A percentile compares a stretch with the other conserved stretches of the same genome.
phyloP scores from a whole-genome alignment of 352 stramenopile genomes.

The Globisporangium spiculum region DNA sequence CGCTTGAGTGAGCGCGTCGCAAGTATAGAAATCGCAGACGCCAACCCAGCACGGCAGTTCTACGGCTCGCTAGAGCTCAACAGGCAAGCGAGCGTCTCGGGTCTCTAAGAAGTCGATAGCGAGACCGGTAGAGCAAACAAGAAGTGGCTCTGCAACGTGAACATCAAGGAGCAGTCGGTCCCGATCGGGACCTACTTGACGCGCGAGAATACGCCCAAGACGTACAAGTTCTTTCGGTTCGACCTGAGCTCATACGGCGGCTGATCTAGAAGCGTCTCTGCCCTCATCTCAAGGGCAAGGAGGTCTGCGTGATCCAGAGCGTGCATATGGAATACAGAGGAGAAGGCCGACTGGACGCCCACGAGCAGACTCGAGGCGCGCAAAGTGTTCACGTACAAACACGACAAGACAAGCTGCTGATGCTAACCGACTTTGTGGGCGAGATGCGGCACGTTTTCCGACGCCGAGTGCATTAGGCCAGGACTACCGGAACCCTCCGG shows the following conservation, averaged over 20 bases:
- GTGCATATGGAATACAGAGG: background rate
- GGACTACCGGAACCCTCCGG: slow-evolving; percentile 24
- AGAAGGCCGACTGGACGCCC: slow-evolving; percentile 30
- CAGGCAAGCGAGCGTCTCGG: slow-evolving; percentile 26
- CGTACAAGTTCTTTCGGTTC: slow-evolving; percentile 39
- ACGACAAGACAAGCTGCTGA: slow-evolving; percentile 37
- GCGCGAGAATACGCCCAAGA: slow-evolving; percentile 32
- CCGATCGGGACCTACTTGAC: slow-evolving; percentile 37
- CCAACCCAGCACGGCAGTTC: slow-evolving; percentile 8
- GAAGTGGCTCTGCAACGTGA: slow-evolving; percentile 54
- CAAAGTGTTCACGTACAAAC: slow-evolving; percentile 50
- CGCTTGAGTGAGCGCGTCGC: slow-evolving; percentile 10
- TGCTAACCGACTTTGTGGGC: slow-evolving; percentile 62
- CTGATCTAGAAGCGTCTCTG: slow-evolving; percentile 71
- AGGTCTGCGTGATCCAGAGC: slow-evolving; percentile 46
- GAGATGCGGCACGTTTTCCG: slow-evolving; percentile 56
- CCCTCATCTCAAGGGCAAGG: slow-evolving; percentile 58
- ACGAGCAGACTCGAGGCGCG: slow-evolving; percentile 52
- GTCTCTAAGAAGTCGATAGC: slow-evolving; percentile 31
- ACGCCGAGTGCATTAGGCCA: slow-evolving; percentile 43
- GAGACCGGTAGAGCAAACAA: background rate
- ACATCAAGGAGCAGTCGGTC: slow-evolving; percentile 35
- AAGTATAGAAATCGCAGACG: background rate
- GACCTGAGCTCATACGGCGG: slow-evolving; percentile 40
- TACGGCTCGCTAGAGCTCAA: slow-evolving; percentile 34